Evolutionary conservation across 208 protist species (phyloP), one percentile per base, ranked within the genome.

Genomic region (Leishmania turanica): DNA sequence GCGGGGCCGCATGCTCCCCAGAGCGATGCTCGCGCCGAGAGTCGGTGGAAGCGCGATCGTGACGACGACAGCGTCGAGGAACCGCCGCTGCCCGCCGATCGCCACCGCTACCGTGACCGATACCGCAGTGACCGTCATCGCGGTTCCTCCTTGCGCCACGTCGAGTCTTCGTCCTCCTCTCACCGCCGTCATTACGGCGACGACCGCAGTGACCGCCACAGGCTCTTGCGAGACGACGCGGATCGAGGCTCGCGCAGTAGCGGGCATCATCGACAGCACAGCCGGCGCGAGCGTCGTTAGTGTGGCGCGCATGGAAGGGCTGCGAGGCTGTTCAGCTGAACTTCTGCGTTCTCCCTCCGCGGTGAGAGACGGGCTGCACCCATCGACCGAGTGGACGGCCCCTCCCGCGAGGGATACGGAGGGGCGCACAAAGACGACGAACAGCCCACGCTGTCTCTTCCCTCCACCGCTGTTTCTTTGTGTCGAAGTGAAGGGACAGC

Each of bases 181-280:
- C 64, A 73, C 27, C 79, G 17, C 51, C 70, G 58, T 47, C 51
- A 56, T 54, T 72, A 49, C 51, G 53, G 53, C 53, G 1, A 42
- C 42, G 21, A 73, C 69, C 45, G 45, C 27, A 9, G 69, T 31
- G 69, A 53, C 27, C 69, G 27, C n/a, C 69, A 53, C 31, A 19
- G 42, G 3, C 27, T 7, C 27, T 15, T 31, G 6, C 37, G 69
- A 73, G 69, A 53, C 21, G 27, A 54, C 40, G 34, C 45, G 45
- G 69, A 54, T 54, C 69, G 69, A 6, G n/a, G 13, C 27, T 73
- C 45, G 34, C 69, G 69, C 15, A 53, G 45, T 19, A 31, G n/a
- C 27, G 69, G n/a, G 40, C 69, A 53, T 31, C 69, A 73, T 73
- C 69, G 69, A 47, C 51, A 34, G 31, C 69, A n/a, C 42, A 73